A percentile compares a stretch with the other conserved stretches of the same genome.
Conservation (phyloP, 257 asterid genomes). For the Capsicum baccatum region DNA sequence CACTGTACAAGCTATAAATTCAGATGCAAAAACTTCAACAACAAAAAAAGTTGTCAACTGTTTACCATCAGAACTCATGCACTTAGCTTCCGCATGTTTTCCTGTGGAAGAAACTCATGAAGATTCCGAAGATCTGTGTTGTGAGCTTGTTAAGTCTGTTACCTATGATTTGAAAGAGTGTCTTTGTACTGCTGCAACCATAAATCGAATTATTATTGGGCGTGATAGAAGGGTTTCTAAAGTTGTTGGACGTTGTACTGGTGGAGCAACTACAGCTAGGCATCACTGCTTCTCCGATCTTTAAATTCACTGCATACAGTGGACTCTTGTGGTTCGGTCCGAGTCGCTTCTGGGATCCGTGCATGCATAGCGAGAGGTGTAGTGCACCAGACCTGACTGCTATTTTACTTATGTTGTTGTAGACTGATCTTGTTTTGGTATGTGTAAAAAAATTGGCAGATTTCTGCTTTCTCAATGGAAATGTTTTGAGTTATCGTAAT, state of each 20-base stretch:
- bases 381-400: too few relatives aligned
- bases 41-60: slow-evolving; percentile 21
- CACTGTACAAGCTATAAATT: not conserved
- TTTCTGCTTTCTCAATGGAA: not conserved
- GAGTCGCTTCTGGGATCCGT: too few relatives aligned
- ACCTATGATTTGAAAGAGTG: slow-evolving; percentile 22
- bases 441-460: not conserved
- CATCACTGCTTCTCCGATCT: slow-evolving; percentile 1
- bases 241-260: slow-evolving; percentile 22
- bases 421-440: too few relatives aligned
- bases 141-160: slow-evolving; percentile 15
- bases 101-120: not conserved
- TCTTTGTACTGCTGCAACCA: slow-evolving; percentile 22
- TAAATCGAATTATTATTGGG: slow-evolving; percentile 6
- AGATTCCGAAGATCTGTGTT: slow-evolving; percentile 5
- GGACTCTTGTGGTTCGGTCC: too few relatives aligned
- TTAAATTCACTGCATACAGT: not conserved
- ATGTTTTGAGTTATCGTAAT: not conserved
- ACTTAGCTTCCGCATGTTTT: slow-evolving; percentile 19
- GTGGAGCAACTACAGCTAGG: not conserved
- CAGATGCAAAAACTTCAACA: not conserved
- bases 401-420: too few relatives aligned
- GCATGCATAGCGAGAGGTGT: too few relatives aligned
- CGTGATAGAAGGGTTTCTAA: slow-evolving; percentile 28
- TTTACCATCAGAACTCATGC: slow-evolving; percentile 23